These are phyloP conservation scores for Chrysanthemum makinoi DNA, from an alignment of 129 eudicot species.

Conservation along the genomic window DNA sequence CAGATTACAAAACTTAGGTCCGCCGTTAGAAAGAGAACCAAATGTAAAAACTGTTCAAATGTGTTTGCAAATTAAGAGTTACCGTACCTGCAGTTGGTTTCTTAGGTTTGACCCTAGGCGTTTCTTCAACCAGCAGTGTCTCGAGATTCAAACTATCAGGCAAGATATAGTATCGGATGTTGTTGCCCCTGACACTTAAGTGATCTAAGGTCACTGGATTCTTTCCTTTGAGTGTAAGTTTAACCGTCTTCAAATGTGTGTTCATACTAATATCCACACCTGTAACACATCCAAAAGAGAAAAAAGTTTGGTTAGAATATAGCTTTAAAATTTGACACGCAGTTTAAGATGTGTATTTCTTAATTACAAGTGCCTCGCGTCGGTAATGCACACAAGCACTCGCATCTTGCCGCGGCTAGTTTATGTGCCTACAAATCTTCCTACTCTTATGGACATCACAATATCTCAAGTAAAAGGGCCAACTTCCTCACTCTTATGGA, in stretches of 20 bases:
- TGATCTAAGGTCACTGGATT: slow-evolving; percentile 91
- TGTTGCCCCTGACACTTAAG: slow-evolving; percentile 94
- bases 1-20: too few relatives aligned
- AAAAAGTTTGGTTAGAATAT: background rate
- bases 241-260: slow-evolving; percentile 88
- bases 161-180: slow-evolving; percentile 84
- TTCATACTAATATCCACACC: slow-evolving; percentile 97
- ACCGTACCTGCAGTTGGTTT: slow-evolving; percentile 88
- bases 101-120: slow-evolving; percentile 93
- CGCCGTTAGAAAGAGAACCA: background rate
- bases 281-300: slow-evolving; percentile 24
- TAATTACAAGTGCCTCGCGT: too few relatives aligned
- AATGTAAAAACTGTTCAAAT: background rate
- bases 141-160: slow-evolving; percentile 97
- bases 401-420: too few relatives aligned
- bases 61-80: background rate
- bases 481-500: too few relatives aligned
- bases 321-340: background rate
- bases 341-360: background rate
- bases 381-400: too few relatives aligned
- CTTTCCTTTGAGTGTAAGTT: slow-evolving; percentile 86
- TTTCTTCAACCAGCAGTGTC: slow-evolving; percentile 88
- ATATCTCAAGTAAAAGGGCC: too few relatives aligned
- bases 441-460: too few relatives aligned
- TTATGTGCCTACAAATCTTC: too few relatives aligned